A percentile compares a stretch with the other conserved stretches of the same genome.
phyloP scores from a whole-genome alignment of 1,284 basidiomycete species.

The Stygiomarasmius scandens region DNA sequence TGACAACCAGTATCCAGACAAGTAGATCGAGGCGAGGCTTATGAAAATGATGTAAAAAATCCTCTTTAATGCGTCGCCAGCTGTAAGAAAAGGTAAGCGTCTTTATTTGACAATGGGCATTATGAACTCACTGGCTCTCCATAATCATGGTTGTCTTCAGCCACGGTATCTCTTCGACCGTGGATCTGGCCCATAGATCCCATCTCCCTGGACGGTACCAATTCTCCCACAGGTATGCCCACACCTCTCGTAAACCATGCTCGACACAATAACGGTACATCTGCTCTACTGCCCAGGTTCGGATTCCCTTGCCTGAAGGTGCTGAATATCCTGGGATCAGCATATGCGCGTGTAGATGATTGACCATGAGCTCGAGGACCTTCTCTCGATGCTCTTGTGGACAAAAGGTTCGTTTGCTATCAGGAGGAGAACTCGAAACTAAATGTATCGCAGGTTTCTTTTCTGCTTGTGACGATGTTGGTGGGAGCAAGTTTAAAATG shows the following conservation, averaged over 20 bases:
- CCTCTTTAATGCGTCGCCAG: conserved; percentile 33
- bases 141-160: conserved; percentile 16
- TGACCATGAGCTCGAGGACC: conserved; percentile 28
- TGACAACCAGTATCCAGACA: conserved; percentile 30
- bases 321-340: conserved; percentile 29
- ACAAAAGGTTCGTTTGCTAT: conserved; percentile 22
- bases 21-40: conserved; percentile 33
- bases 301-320: conserved; percentile 25
- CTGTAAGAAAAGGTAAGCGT: conserved; percentile 11
- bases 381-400: background rate
- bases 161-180: conserved; percentile 6
- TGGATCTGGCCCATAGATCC: conserved; percentile 21
- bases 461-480: too few species aligned
- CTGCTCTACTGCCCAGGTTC: conserved; percentile 29
- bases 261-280: conserved; percentile 30
- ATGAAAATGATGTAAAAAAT: conserved; percentile 34
- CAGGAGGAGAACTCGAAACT: background rate
- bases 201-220: too few species aligned
- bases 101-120: too few species aligned
- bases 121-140: conserved; percentile 7
- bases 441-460: background rate
- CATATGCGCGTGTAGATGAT: conserved; percentile 32
- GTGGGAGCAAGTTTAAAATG: too few species aligned
- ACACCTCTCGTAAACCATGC: conserved; percentile 27
- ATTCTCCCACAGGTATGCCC: conserved; percentile 37